Evolutionary conservation across 2,329 filamentous ascomycete species (phyloP), one percentile per base, ranked within the genome.

Genomic region (Colletotrichum sansevieriae): DNA sequence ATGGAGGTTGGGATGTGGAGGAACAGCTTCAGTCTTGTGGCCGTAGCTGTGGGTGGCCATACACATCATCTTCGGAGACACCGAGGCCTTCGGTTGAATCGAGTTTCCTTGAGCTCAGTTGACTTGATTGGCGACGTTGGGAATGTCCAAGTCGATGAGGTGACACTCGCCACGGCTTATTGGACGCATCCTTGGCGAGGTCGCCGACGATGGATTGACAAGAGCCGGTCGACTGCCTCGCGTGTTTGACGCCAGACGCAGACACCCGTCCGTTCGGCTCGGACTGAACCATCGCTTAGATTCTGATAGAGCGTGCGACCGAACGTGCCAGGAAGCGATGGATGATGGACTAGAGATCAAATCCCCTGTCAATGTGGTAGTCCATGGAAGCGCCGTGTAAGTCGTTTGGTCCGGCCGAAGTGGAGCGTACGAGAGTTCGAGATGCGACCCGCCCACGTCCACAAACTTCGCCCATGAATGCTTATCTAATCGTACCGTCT

Each of bases 401-500:
- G 65, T 44, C 18, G 51, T 18, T 18, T 25, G 18, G 37, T 51
- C 18, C 54, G 20, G 51, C 35, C 59, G 18, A 29, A 51, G 22
- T 62, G 39, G 60, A 64, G 46, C 39, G 56, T 35, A 41, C 22
- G 33, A 54, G 49, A 47, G 41, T 33, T 29, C 39, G 3, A 35
- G 25, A 11, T 44, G 33, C 25, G 18, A 33, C 13, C 44, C 47
- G 47, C 29, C 18, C 15, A 29, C 5, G 29, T 29, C 29, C 29
- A 9, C 29, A 8, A 4, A 2, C 29, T 9, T 29, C 8, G 29
- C 7, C 29, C 37, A 12, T 12, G 10, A 15, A 15, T 39, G 63
- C 51, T 57, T 62, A 70, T 12, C 39, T 67, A 58, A 69, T 41
- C 20, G 33, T 39, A 29, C 39, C 11, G 6, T 49, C 35, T 57